Evolutionary conservation across 2,329 filamentous ascomycete genomes (phyloP).

Genomic region (Didymella arachidicola): DNA sequence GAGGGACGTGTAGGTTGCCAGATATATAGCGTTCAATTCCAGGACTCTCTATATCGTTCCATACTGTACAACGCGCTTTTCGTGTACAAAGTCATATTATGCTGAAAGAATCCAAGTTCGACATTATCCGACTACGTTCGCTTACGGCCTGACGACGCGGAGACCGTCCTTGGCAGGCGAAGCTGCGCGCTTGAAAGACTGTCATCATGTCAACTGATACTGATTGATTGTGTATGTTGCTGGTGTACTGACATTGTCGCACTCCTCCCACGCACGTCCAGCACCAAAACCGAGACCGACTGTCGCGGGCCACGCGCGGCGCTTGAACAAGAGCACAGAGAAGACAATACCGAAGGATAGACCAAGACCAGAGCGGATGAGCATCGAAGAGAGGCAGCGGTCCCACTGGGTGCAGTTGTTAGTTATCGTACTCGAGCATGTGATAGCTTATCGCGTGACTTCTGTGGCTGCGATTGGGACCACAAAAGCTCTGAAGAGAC

Average conservation of each 20-base stretch:
- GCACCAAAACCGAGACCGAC: conserved; percentile 94
- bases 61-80: conserved; percentile 48
- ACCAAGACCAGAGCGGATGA: conserved; percentile 95
- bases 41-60: conserved; percentile 42
- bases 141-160: conserved; percentile 56
- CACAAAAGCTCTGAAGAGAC: not conserved
- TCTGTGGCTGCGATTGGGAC: conserved; percentile 11
- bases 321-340: conserved; percentile 97
- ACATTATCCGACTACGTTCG: conserved; percentile 2
- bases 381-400: conserved; percentile 94
- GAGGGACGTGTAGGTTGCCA: conserved; percentile 1
- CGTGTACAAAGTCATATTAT: conserved; percentile 31
- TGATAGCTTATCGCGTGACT: conserved; percentile 26
- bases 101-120: conserved; percentile 19
- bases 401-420: conserved; percentile 77
- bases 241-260: conserved; percentile 70
- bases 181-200: conserved; percentile 63
- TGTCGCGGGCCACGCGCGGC: conserved; percentile 96
- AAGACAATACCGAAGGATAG: conserved; percentile 98
- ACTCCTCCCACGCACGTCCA: conserved; percentile 97
- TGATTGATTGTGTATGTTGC: not conserved
- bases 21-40: conserved; percentile 43
- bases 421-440: conserved; percentile 21
- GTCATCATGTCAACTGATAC: not conserved
- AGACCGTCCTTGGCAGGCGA: conserved; percentile 58